A percentile compares a stretch with the other conserved stretches of the same genome.
These are phyloP conservation scores for Nannochloropsis salina DNA, from an alignment of 108 stramenopile species.

Conservation along the genomic window DNA sequence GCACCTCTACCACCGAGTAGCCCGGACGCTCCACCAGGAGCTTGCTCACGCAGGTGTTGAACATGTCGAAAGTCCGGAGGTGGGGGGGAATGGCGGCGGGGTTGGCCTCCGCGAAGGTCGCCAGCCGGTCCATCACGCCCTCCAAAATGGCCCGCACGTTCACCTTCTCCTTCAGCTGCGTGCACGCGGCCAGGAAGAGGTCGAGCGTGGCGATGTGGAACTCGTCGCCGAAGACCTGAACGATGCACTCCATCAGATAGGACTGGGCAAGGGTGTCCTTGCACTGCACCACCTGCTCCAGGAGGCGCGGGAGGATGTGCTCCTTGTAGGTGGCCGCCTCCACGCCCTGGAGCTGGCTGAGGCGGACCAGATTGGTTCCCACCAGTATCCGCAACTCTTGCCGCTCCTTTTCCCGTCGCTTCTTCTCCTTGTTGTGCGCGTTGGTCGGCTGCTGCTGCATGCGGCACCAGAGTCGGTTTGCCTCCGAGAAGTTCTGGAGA, in stretches of 20 bases:
- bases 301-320: conserved; percentile 68
- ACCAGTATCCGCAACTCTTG: conserved; percentile 91
- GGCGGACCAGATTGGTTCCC: conserved; percentile 88
- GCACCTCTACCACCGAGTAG: conserved; percentile 64
- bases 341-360: conserved; percentile 85
- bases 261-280: conserved; percentile 92
- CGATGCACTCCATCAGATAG: conserved; percentile 94
- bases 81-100: background rate
- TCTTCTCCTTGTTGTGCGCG: conserved; percentile 65
- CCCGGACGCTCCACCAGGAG: conserved; percentile 70
- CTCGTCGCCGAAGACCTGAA: conserved; percentile 95
- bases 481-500: conserved; percentile 86
- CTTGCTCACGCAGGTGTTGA: conserved; percentile 78
- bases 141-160: conserved; percentile 86
- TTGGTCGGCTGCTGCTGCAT: conserved; percentile 69
- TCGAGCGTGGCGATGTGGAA: conserved; percentile 93
- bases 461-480: conserved; percentile 98
- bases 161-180: conserved; percentile 85
- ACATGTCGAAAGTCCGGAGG: conserved; percentile 74
- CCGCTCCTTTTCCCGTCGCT: conserved; percentile 87
- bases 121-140: conserved; percentile 81
- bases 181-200: conserved; percentile 63
- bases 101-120: conserved; percentile 41
- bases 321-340: conserved; percentile 67
- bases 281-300: conserved; percentile 81